phyloP scores from a whole-genome alignment of 805 yeast genomes.

The Ogataea paraovalis region DNA sequence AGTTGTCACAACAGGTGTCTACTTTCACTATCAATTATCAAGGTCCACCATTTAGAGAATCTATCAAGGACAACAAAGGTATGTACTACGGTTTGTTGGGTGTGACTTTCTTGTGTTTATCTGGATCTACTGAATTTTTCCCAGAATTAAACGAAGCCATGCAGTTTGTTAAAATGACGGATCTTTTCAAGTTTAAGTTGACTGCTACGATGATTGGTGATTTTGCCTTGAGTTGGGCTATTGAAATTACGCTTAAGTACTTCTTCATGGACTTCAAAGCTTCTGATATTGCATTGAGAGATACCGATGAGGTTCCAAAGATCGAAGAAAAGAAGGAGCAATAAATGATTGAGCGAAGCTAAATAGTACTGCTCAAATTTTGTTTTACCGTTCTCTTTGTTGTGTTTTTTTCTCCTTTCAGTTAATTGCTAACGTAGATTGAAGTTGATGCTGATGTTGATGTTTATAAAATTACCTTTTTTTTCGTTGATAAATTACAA shows the following conservation, averaged over 20 bases:
- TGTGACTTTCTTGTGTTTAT: conserved; percentile 80
- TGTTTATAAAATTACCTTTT: too few species aligned
- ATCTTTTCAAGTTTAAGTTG: conserved; percentile 69
- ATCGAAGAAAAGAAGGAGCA: conserved; percentile 4
- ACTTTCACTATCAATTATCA: conserved; percentile 97
- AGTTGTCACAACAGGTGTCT: conserved; percentile 93
- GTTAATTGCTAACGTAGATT: too few species aligned
- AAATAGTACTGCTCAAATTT: too few species aligned
- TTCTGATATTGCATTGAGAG: conserved; percentile 73
- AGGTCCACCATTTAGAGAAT: conserved; percentile 94
- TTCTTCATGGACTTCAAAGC: conserved; percentile 89
- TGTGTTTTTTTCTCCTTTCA: too few species aligned
- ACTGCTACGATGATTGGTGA: conserved; percentile 72
- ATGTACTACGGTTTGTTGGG: conserved; percentile 95
- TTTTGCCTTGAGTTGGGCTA: conserved; percentile 67
- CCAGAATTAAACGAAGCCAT: conserved; percentile 93
- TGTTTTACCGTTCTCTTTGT: too few species aligned
- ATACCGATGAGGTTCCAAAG: conserved; percentile 14
- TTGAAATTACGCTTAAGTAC: conserved; percentile 77
- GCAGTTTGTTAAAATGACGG: conserved; percentile 84
- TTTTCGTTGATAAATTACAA: too few species aligned
- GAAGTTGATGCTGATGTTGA: too few species aligned
- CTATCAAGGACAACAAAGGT: conserved; percentile 85
- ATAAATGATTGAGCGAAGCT: too few species aligned
- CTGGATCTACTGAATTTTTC: conserved; percentile 90